phyloP scores from a whole-genome alignment of 495 filamentous ascomycete genomes.

The Penicillium goetzii region DNA sequence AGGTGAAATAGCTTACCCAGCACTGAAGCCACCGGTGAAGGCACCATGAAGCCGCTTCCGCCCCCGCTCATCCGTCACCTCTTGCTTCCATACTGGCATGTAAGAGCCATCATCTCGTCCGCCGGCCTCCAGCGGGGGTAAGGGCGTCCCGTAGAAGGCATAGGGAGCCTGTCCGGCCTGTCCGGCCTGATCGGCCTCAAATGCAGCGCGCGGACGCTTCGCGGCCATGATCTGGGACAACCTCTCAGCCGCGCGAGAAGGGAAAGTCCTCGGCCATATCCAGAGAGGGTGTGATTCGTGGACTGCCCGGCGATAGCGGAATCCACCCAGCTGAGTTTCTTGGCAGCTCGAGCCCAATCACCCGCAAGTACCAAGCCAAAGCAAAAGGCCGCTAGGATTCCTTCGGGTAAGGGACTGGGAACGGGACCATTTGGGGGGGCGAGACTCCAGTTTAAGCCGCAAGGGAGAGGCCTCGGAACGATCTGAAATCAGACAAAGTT shows the following conservation, averaged over 20 bases:
- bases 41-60: conserved; percentile 92
- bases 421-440: background rate
- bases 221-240: conserved; percentile 61
- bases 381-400: background rate
- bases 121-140: conserved; percentile 78
- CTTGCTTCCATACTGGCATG: conserved; percentile 95
- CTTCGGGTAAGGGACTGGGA: background rate
- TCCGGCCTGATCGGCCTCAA: conserved; percentile 71
- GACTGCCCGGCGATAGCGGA: conserved; percentile 13
- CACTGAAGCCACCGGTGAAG: conserved; percentile 95
- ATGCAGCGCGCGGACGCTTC: conserved; percentile 78
- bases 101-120: conserved; percentile 91
- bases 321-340: conserved; percentile 4
- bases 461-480: background rate
- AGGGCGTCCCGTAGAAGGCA: conserved; percentile 81
- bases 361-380: background rate
- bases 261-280: conserved; percentile 5
- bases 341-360: conserved; percentile 14
- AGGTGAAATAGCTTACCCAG: conserved; percentile 65
- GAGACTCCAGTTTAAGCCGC: conserved; percentile 9
- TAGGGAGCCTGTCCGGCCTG: conserved; percentile 65
- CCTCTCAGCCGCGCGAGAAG: conserved; percentile 6
- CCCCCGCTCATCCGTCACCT: conserved; percentile 91
- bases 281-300: conserved; percentile 16
- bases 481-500: background rate